Evolutionary conservation across 2,329 filamentous ascomycete species (phyloP).

Genomic region (Mycosphaerella arachidis): DNA sequence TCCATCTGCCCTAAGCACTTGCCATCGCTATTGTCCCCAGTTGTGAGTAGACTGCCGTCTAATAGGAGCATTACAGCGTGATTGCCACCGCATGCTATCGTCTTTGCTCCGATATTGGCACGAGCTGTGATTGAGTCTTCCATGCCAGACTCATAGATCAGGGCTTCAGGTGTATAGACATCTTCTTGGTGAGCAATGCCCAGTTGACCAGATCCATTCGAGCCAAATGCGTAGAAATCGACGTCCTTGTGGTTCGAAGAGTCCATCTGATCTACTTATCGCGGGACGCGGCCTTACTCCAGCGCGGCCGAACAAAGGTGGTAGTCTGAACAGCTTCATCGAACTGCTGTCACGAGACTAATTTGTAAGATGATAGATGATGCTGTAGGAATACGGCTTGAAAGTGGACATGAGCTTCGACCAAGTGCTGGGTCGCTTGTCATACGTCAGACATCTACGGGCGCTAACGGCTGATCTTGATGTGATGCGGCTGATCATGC

Average conservation of each 20-base stretch:
- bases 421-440: background rate
- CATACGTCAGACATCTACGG: background rate
- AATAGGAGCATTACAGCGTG: slow-evolving; percentile 72
- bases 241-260: background rate
- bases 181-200: slow-evolving; percentile 44
- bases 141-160: background rate
- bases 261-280: background rate
- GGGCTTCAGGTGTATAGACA: slow-evolving; percentile 31
- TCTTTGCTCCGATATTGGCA: slow-evolving; percentile 11
- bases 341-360: no score
- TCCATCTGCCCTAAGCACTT: slow-evolving; percentile 33
- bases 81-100: slow-evolving; percentile 68
- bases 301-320: no score
- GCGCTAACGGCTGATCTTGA: background rate
- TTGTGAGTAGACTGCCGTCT: slow-evolving; percentile 57
- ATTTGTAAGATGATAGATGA: background rate
- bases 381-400: background rate
- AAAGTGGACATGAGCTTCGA: no score
- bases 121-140: slow-evolving; percentile 5
- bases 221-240: slow-evolving; percentile 40
- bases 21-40: slow-evolving; percentile 56
- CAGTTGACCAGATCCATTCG: slow-evolving; percentile 51
- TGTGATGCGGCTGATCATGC: background rate
- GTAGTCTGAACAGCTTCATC: background rate
- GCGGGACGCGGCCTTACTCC: no score